A percentile compares a stretch with the other conserved stretches of the same genome.
These are phyloP conservation scores for Stylosanthes scabra DNA, from an alignment of 331 rosid species.

Conservation along the genomic window DNA sequence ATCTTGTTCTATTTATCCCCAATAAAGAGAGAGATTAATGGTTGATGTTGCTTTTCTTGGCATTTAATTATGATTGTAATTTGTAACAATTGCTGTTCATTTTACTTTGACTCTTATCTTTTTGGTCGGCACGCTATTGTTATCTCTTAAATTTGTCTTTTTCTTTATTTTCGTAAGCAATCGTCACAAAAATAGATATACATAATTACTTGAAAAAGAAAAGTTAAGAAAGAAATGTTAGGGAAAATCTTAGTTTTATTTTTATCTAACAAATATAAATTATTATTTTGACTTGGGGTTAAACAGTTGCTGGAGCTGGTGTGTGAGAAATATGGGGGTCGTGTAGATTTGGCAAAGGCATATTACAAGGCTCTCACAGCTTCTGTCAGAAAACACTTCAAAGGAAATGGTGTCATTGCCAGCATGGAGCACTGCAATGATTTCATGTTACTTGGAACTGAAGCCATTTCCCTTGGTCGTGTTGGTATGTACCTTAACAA, in stretches of 20 bases:
- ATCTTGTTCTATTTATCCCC: background rate
- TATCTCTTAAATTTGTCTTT: background rate
- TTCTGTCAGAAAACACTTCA: conserved; percentile 82
- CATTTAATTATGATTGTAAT: background rate
- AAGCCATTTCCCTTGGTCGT: conserved; percentile 91
- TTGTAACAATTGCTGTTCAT: background rate
- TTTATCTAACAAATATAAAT: no score
- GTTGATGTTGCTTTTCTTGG: background rate
- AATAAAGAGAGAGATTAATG: background rate
- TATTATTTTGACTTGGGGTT: no score
- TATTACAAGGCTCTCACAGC: conserved; percentile 81
- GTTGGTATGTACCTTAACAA: conserved; percentile 60
- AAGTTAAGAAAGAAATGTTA: background rate
- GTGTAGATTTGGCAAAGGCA: conserved; percentile 90
- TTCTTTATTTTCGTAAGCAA: background rate
- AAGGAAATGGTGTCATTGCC: conserved; percentile 93
- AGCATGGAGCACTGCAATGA: conserved; percentile 99
- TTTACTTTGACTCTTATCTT: conserved; percentile 30
- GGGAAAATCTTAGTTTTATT: no score
- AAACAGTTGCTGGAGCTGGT: conserved; percentile 80
- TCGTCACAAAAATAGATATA: background rate
- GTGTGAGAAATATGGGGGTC: conserved; percentile 86
- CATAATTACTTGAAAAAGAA: no score
- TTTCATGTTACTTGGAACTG: conserved; percentile 95
- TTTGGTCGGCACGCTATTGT: conserved; percentile 44